Evolutionary conservation across 2,329 filamentous ascomycete genomes (phyloP), one percentile per base, ranked within the genome.

Genomic region (Monilinia laxa): DNA sequence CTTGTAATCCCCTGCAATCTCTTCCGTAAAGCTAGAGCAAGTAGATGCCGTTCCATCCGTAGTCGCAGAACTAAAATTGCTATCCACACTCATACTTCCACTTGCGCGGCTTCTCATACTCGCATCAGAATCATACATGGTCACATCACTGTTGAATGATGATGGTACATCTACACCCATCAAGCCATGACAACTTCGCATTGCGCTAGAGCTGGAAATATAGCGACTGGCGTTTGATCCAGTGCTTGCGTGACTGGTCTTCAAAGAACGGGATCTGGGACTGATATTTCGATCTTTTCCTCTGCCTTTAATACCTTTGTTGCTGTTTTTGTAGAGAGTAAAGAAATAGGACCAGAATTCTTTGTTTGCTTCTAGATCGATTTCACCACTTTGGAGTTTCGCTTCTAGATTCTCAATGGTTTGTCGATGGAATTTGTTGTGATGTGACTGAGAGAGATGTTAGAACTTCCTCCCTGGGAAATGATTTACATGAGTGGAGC

Each of bases 291-390:
- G 84, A 72, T 93, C 91, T 76, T 94, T 95, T 54, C 95, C 95
- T 56, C 95, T 88, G 14, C 95, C 95, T 79, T 97, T 98, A 82
- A 98, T 97, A 1, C 95, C 95, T 78, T 97, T 97, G 84, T 98
- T 98, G 80, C 90, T 93, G 80, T 98, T 96, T 82, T 96, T 97
- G 84, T 97, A 97, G n/a, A 97, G 83, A 0, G 84, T 84, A 4
- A 88, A 85, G 76, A 98, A 95, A 79, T 97, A 96, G 72, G 90
- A 86, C 81, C 90, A 92, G 62, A 97, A 82, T 68, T 92, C 89
- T 69, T 86, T 88, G 73, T 97, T 92, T 18, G 80, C 78, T 49
- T 88, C 83, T 0, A 84, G 81, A n/a, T 93, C 86, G 6, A 82
- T 80, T 49, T 89, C 85, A n/a, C 82, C 82, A 64, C 88, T 84